Evolutionary conservation across 2,329 filamentous ascomycete species (phyloP), one percentile per base, ranked within the genome.

Genomic region (Fusarium pseudonygamai): DNA sequence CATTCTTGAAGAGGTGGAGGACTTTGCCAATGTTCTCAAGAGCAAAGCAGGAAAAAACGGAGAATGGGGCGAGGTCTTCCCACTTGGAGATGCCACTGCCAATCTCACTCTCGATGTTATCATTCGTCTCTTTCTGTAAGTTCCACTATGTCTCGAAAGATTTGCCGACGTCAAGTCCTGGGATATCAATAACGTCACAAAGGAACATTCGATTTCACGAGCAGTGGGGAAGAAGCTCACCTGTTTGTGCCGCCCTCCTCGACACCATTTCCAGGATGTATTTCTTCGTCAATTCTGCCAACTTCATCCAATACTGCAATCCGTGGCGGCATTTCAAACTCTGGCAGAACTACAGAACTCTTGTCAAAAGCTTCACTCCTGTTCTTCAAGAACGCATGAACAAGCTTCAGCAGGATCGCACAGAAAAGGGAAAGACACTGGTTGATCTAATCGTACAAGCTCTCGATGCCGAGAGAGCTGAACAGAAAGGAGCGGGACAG

Each of bases 41-140:
- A 60, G 45, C 9, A 71, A 64, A 24, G 63, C 67, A 20, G 73
- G 73, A 0, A 55, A 57, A 9, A 40, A 57, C 18, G 60, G 59
- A 13, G 52, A 47, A 2, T 71, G 70, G 70, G 73, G 70, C 5
- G 32, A 68, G 4, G 43, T 74, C 5, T 82, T 82, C 37, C 60
- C 72, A 13, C 73, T 85, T 11, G 79, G 84, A 60, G 69, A 79
- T 13, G 79, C 77, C 24, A 79, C 82, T 4, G 82, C 78, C 11
- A 81, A 82, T 58, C 69, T 85, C 22, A 82, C 84, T 0, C 80
- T 84, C 14, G 83, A 85, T 52, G 77, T 85, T 34, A 85, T 84
- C 50, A 75, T 75, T 22, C 77, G 81, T n/a, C 78, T 81, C 20
- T 76, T 80, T 6, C 68, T 84, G 78, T 83, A 64, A 59, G 69